phyloP scores from a whole-genome alignment of 768 basidiomycete species.

The Antrodiella citrinella region DNA sequence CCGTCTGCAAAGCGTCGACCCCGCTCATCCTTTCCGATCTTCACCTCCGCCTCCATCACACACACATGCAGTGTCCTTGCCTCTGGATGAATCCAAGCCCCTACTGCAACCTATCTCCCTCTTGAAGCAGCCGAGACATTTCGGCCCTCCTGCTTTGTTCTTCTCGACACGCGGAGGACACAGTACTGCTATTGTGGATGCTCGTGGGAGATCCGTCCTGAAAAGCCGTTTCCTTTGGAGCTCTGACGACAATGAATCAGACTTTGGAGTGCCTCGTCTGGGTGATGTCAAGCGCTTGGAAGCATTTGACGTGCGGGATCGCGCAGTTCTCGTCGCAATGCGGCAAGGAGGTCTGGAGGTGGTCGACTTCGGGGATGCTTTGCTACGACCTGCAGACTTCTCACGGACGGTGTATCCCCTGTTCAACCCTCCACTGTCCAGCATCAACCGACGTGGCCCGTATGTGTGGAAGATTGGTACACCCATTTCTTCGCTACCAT shows the following conservation, averaged over 20 bases:
- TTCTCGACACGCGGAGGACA: constrained; percentile 86
- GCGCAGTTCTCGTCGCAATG: constrained; percentile 77
- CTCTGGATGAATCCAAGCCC: constrained; percentile 39
- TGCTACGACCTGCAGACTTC: constrained; percentile 73
- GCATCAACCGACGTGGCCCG: constrained; percentile 59
- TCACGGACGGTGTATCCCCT: constrained; percentile 68
- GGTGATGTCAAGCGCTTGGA: constrained; percentile 81
- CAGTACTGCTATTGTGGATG: constrained; percentile 81
- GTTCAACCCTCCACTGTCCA: constrained; percentile 53
- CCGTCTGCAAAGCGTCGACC: constrained; percentile 71
- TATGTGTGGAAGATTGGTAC: constrained; percentile 83
- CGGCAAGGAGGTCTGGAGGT: constrained; percentile 81
- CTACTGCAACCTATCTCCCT: constrained; percentile 69
- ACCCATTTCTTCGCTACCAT: constrained; percentile 39
- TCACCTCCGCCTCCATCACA: constrained; percentile 32
- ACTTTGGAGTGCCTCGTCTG: constrained; percentile 37
- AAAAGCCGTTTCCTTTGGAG: constrained; percentile 80
- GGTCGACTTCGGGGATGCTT: constrained; percentile 70
- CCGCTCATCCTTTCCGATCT: constrained; percentile 65
- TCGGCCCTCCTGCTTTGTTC: constrained; percentile 81
- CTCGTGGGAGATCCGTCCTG: constrained; percentile 77
- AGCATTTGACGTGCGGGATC: constrained; percentile 69
- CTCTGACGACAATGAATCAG: constrained; percentile 42
- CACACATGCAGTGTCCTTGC: constrained; percentile 19
- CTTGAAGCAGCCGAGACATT: constrained; percentile 69